Percentiles rank a stretch among this genome's conserved stretches.
These are phyloP conservation scores for Cladophialophora carrionii DNA, from an alignment of 2,329 filamentous ascomycete genomes.

Conservation along the genomic window DNA sequence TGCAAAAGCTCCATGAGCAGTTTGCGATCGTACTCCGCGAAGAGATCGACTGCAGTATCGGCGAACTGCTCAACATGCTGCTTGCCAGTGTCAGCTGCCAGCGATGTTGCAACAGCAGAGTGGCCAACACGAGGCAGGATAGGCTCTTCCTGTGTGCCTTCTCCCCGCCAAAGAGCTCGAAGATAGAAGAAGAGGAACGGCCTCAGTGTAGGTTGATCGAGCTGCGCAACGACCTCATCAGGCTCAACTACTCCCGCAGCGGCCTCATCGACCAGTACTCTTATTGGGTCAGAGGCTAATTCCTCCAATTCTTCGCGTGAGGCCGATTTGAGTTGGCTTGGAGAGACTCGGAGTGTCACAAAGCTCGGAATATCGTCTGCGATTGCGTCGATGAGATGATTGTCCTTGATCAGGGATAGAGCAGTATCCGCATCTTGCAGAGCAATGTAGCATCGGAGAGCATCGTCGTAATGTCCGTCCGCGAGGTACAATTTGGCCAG, in stretches of 20 bases:
- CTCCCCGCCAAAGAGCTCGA: conserved; percentile 78
- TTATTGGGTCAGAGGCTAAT: conserved; percentile 79
- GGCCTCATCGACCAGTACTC: conserved; percentile 85
- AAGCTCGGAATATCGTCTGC: conserved; percentile 88
- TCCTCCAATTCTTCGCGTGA: conserved; percentile 73
- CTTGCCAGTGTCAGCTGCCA: conserved; percentile 61
- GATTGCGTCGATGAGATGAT: conserved; percentile 86
- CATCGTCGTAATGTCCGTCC: conserved; percentile 78
- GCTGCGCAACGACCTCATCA: conserved; percentile 74
- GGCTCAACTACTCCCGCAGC: conserved; percentile 84
- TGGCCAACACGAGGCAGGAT: conserved; percentile 45
- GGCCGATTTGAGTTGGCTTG: conserved; percentile 68
- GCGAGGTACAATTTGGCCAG: conserved; percentile 83
- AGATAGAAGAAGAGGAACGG: conserved; percentile 93
- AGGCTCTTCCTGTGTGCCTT: conserved; percentile 48
- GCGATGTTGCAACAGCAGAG: conserved; percentile 45
- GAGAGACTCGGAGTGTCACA: conserved; percentile 80
- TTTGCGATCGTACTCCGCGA: conserved; percentile 77
- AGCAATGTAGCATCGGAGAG: conserved; percentile 83
- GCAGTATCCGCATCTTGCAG: conserved; percentile 90
- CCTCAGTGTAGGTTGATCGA: conserved; percentile 67
- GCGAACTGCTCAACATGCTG: conserved; percentile 82
- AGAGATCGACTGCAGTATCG: conserved; percentile 82
- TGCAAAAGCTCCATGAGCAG: conserved; percentile 87
- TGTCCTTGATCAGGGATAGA: conserved; percentile 81